phyloP scores from a whole-genome alignment of 257 asterid species.

The Fraxinus quadrangulata region DNA sequence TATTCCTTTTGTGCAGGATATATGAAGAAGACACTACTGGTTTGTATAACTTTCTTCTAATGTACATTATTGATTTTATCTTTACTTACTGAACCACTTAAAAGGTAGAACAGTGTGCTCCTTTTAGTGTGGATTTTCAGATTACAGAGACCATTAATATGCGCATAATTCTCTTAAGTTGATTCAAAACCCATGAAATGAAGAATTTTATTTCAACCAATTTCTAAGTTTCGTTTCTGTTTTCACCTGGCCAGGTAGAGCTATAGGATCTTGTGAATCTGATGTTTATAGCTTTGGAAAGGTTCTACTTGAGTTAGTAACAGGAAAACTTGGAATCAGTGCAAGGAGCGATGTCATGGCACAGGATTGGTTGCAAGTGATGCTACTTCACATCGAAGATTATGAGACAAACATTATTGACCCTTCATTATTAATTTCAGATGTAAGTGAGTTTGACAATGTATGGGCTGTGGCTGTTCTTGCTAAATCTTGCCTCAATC shows the following conservation, averaged over 20 bases:
- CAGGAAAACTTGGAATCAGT: slow-evolving; percentile 87
- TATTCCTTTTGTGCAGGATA: slow-evolving; percentile 30
- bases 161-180: no score
- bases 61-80: neutral
- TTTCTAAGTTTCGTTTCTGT: neutral
- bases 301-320: slow-evolving; percentile 87
- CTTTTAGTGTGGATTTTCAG: neutral
- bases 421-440: slow-evolving; percentile 64
- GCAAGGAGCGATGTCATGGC: slow-evolving; percentile 56
- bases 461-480: slow-evolving; percentile 98
- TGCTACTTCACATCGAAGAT: slow-evolving; percentile 68
- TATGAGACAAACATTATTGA: slow-evolving; percentile 79
- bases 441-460: slow-evolving; percentile 87
- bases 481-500: slow-evolving; percentile 87
- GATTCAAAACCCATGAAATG: neutral
- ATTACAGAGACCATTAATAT: neutral
- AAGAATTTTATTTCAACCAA: neutral
- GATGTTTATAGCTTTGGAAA: slow-evolving; percentile 94
- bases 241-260: slow-evolving; percentile 45
- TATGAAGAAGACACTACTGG: neutral
- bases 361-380: slow-evolving; percentile 70
- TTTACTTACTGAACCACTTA: neutral
- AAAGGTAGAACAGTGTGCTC: neutral
- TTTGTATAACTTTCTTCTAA: slow-evolving; percentile 4
- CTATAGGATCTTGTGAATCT: slow-evolving; percentile 66